Evolutionary conservation across 2,329 filamentous ascomycete genomes (phyloP).

Genomic region (Calonectria pseudoreteaudii): DNA sequence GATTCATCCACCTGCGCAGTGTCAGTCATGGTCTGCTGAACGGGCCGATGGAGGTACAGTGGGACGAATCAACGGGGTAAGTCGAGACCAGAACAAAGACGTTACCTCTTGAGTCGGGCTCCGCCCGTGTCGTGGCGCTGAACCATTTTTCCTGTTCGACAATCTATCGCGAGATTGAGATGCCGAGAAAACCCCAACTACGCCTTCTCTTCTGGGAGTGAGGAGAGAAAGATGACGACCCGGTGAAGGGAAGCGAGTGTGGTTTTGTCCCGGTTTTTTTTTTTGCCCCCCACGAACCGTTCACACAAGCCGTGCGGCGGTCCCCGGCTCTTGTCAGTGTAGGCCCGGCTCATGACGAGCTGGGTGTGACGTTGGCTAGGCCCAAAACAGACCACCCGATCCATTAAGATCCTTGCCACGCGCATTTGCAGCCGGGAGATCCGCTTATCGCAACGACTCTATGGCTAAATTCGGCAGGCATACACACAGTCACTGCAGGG

Average conservation of each 20-base stretch:
- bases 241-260: not conserved
- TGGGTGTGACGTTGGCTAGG: conserved; percentile 2
- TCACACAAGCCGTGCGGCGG: not conserved
- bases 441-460: not conserved
- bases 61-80: not conserved
- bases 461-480: conserved; percentile 9
- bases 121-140: not conserved
- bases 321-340: not conserved
- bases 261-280: not conserved
- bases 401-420: conserved; percentile 7
- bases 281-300: conserved; percentile 3
- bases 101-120: conserved; percentile 13
- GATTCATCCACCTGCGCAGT: conserved; percentile 13
- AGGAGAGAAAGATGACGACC: not conserved
- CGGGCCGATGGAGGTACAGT: not conserved
- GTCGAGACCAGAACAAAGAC: not conserved
- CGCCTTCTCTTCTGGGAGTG: not conserved
- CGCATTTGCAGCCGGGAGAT: not conserved
- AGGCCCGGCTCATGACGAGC: conserved; percentile 1
- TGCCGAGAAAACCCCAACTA: not conserved
- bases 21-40: not conserved
- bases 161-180: not conserved
- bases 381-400: not conserved
- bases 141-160: conserved; percentile 7
- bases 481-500: not conserved